Base-by-base conservation (phyloP, 805 yeast genomes). In the Ogataea minuta region DNA sequence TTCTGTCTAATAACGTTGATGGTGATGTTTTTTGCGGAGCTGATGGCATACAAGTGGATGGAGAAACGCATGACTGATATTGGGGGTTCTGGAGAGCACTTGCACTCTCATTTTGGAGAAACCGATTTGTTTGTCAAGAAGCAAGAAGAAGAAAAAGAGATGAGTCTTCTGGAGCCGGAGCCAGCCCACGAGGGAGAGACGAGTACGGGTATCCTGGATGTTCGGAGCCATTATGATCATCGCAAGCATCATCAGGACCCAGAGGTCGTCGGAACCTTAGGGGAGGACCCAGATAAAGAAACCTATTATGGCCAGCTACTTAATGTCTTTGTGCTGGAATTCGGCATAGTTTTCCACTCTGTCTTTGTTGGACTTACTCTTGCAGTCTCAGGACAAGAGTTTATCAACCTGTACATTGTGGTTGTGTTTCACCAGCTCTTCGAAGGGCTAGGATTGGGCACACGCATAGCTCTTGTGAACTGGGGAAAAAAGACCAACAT, bases 361-460 rank as follows among this genome's bases (percentile, higher is more conserved):
- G 76, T 87, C 3, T 84, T 87, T 53, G 74, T 87, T 41, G 95
- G 95, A 17, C 67, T 87, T 36, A 72, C 93, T 0, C 67, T 86
- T 31, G 85, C 93, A 2, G 84, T 84, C 12, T 69, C 93, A 4
- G 93, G 90, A 34, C 82, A 77, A 2, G 91, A 83, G 57, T 86
- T 85, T 56, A 74, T 68, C 43, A 74, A 85, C 5, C 66, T 86
- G 34, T 85, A 82, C 60, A 72, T 82, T 46, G 95, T 74, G n/a
- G 48, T 74, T 30, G 75, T 80, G 4, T 79, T 77, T 70, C 89
- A 87, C 59, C 95, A 86, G 62, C 70, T 80, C 68, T 86, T 86
- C 56, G 95, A 86, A 64, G 95, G 95, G 34, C 69, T 87, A 34
- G 95, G 95, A 43, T 67, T 87, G 48, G 95, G 95, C 16, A 74